phyloP scores from a whole-genome alignment of 208 protist genomes.

The Kentomonas sorsogonicus region DNA sequence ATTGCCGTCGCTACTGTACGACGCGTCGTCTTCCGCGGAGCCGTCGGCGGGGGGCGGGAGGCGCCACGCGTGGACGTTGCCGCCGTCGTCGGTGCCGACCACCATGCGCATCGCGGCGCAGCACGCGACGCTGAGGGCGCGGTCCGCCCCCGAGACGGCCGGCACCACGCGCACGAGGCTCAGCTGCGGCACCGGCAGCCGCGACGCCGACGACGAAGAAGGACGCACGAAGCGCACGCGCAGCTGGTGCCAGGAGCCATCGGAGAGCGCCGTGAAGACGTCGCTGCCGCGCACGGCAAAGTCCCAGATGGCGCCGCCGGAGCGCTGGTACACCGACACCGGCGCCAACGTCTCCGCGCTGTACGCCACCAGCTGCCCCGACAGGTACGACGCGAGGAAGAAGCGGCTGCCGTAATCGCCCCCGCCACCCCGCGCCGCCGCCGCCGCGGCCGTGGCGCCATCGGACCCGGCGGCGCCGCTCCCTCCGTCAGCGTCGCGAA shows the following conservation, averaged over 20 bases:
- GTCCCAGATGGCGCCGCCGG: constrained; percentile 78
- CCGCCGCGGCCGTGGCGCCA: not conserved
- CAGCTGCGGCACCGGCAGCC: constrained; percentile 10
- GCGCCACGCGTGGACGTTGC: constrained; percentile 75
- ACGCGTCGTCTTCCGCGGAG: not conserved
- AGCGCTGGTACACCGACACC: constrained; percentile 67
- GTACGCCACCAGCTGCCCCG: constrained; percentile 79
- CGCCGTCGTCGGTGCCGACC: constrained; percentile 73
- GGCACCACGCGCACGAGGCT: constrained; percentile 69
- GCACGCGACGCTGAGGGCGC: constrained; percentile 66
- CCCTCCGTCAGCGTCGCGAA: not conserved
- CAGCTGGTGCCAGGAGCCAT: constrained; percentile 46
- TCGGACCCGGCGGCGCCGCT: not conserved
- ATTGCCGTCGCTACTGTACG: not conserved
- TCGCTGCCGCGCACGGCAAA: constrained; percentile 26
- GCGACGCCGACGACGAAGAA: no score
- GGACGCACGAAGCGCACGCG: constrained; percentile 20
- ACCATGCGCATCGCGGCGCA: constrained; percentile 20
- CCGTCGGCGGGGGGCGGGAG: constrained; percentile 13
- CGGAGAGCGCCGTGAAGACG: constrained; percentile 39
- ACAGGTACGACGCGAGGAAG: constrained; percentile 69
- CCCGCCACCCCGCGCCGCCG: no score
- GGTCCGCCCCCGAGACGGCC: constrained; percentile 67
- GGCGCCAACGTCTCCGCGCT: constrained; percentile 63
- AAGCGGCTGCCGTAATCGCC: no score